Base-by-base conservation (phyloP, 768 basidiomycete species). In the Tylopilus rubrobrunneus region DNA sequence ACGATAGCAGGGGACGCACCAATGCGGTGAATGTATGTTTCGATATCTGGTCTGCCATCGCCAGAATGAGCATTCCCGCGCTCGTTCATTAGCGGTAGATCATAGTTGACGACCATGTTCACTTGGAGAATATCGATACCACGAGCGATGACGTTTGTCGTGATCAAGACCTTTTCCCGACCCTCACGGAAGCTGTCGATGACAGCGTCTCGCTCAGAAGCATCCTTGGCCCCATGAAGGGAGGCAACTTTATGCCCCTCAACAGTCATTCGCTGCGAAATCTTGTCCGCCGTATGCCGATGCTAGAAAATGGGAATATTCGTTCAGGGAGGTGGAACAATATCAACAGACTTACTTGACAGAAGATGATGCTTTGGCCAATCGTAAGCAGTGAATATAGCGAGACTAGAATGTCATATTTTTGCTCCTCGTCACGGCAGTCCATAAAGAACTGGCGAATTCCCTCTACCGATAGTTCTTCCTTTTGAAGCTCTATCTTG, bases 101-200 rank as follows among this genome's bases (percentile, higher is more conserved):
- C 95, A 67, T 98, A 99, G 74, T 98, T 98, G 71, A 99, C 93
- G n/a, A 98, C 96, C 94, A 99, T 94, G 78, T 98, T 99, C 63
- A 99, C 97, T 75, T 98, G 96, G 51, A 93, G 78, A 65, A 99
- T 97, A 64, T 99, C 97, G 74, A 99, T 98, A 41, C 97, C 97
- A 17, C 97, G 86, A 1, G 97, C 95, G 58, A 98, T 89, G 66
- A 99, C 97, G 71, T 99, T 99, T 37, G 97, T 99, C 49, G 97
- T 98, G 68, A 99, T 99, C 60, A 99, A 75, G 47, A 95, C 95
- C 71, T 99, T 99, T 68, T 93, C 93, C 61, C 87, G 88, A 51
- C 97, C 97, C 64, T 97, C 89, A 36, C 97, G 83, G 84, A 98
- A 99, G 29, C 84, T 85, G 68, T 98, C 95, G 63, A 99, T 95